Evolutionary conservation across 2,329 filamentous ascomycete genomes (phyloP), one percentile per base, ranked within the genome.

Genomic region (Paracorniculantispora psalliotae): DNA sequence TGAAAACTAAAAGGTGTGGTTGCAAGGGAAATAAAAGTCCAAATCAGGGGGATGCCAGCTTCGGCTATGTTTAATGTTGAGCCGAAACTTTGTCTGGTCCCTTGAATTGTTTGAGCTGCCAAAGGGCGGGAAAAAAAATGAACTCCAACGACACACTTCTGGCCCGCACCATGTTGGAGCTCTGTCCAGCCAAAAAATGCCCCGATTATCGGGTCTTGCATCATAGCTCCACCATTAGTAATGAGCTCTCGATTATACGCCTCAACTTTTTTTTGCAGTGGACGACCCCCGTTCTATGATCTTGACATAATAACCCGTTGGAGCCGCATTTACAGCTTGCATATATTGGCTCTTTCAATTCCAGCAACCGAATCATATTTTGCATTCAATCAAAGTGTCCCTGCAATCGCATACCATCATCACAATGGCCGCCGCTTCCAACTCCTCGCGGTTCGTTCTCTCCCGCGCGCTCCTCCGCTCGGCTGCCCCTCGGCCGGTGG

Each of bases 151-250:
- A 30, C 48, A 23, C 44, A 15, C 17, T 26, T n/a, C n/a, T n/a
- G n/a, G n/a, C n/a, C n/a, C n/a, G n/a, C n/a, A n/a, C n/a, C 44
- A 26, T 48, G 13, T 48, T n/a, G 44, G 44, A 48, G 44, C 44
- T 48, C n/a, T n/a, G 33, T 37, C 4, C 33, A 37, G 7, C 33
- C 33, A 37, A 37, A 37, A 3, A 9, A 7, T 15, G n/a, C 33
- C 53, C 54, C 54, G 44, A 57, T 44, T 44, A 35, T 57, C 35
- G 26, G 46, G 55, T 44, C 47, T 63, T 65, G 61, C 62, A 62
- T 71, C 69, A 71, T 68, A 67, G 63, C 60, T 61, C 62, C 46
- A 53, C 54, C 65, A 72, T 72, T 72, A 72, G 62, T 72, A 72
- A 72, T 72, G 62, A 25, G 28, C 12, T 41, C 21, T 54, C 50